These are phyloP conservation scores for Erythrophleum fordii DNA, from an alignment of 306 rosid genomes.

Conservation along the genomic window DNA sequence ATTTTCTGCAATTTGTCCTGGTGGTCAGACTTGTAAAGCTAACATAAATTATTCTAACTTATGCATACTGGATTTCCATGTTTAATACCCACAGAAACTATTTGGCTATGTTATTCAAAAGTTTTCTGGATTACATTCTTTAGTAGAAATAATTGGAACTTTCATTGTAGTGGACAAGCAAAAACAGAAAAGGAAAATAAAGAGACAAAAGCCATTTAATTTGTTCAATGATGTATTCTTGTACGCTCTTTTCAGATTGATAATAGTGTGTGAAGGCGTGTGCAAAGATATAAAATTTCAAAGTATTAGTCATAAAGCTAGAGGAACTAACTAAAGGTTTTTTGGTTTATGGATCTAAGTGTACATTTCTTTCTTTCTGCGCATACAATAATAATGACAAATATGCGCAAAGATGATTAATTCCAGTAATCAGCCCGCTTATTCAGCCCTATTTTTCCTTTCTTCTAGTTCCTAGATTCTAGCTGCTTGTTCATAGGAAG, in stretches of 20 bases:
- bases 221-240: background rate
- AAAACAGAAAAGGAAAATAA: background rate
- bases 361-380: background rate
- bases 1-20: conserved; percentile 10
- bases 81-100: background rate
- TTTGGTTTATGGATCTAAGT: too few relatives aligned
- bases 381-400: background rate
- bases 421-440: background rate
- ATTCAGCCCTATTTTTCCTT: background rate
- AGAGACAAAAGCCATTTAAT: background rate
- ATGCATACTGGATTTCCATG: background rate
- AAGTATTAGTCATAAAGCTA: background rate
- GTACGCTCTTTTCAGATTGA: background rate
- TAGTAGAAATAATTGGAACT: background rate
- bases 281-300: background rate
- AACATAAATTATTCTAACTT: conserved; percentile 2
- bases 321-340: too few relatives aligned
- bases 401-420: background rate
- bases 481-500: background rate
- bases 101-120: conserved; percentile 2
- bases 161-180: conserved; percentile 16
- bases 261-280: background rate
- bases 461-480: background rate
- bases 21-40: conserved; percentile 42
- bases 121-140: conserved; percentile 2